phyloP scores from a whole-genome alignment of 1,139 yeast genomes.

The Pichia sp. region DNA sequence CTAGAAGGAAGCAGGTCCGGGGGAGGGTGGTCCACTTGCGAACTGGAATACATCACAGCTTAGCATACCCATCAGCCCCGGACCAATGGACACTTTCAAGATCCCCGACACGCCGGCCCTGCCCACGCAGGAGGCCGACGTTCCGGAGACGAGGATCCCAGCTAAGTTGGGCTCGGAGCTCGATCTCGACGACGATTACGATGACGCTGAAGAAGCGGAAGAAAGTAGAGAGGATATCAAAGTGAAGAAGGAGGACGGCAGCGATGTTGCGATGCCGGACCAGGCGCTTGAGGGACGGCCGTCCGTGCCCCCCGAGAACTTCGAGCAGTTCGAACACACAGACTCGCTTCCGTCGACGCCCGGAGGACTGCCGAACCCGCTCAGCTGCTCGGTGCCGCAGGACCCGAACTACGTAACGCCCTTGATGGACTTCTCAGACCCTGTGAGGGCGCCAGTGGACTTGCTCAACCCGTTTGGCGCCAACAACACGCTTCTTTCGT shows the following conservation, averaged over 20 bases:
- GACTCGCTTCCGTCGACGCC: conserved; percentile 13
- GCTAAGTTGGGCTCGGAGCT: conserved; percentile 13
- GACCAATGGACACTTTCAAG: background rate
- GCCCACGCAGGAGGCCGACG: conserved; percentile 7
- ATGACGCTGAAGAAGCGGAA: conserved; percentile 3
- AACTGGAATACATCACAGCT: no score
- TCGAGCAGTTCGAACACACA: conserved; percentile 14
- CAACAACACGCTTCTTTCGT: conserved; percentile 22
- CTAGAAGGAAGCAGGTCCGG: no score
- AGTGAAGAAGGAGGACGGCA: background rate
- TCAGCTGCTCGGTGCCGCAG: conserved; percentile 8
- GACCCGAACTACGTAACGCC: conserved; percentile 17
- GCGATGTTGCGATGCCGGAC: background rate
- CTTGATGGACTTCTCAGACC: conserved; percentile 20
- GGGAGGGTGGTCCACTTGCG: background rate
- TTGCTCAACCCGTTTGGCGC: conserved; percentile 33
- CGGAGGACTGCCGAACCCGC: background rate
- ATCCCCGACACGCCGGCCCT: conserved; percentile 15
- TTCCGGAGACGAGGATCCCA: conserved; percentile 11
- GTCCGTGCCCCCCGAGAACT: background rate
- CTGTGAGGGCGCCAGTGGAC: conserved; percentile 8
- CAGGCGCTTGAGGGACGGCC: background rate
- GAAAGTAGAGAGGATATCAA: conserved; percentile 2
- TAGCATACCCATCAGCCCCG: no score
- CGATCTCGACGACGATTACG: conserved; percentile 12